A percentile compares a stretch with the other conserved stretches of the same genome.
These are phyloP conservation scores for Karstenula rhodostoma DNA, from an alignment of 2,329 filamentous ascomycete genomes.

Conservation along the genomic window DNA sequence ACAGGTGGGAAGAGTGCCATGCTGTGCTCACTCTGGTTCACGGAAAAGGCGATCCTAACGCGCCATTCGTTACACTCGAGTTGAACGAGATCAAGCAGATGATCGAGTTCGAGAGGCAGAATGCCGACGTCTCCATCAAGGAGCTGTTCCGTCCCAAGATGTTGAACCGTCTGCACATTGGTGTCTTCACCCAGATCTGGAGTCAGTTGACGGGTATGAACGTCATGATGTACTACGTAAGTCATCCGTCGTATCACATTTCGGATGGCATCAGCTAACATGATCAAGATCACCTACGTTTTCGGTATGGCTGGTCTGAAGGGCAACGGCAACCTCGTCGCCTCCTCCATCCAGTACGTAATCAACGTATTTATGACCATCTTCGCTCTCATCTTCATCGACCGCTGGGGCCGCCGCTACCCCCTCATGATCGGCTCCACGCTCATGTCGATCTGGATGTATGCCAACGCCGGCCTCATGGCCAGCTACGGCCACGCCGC, in stretches of 20 bases:
- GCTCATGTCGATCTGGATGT: constrained; percentile 70
- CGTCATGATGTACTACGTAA: constrained; percentile 63
- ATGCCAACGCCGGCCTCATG: constrained; percentile 69
- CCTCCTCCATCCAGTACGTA: constrained; percentile 76
- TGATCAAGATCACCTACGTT: constrained; percentile 60
- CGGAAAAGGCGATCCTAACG: constrained; percentile 67
- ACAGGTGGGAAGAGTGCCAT: constrained; percentile 55
- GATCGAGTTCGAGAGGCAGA: constrained; percentile 75
- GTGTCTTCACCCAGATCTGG: constrained; percentile 78
- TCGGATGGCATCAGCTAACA: constrained; percentile 39
- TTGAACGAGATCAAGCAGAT: constrained; percentile 76
- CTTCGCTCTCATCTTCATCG: constrained; percentile 77
- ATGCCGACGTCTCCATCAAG: constrained; percentile 73
- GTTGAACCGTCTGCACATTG: constrained; percentile 76
- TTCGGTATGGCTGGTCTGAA: constrained; percentile 76
- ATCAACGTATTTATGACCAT: constrained; percentile 84
- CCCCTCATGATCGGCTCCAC: constrained; percentile 71
- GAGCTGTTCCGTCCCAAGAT: constrained; percentile 78
- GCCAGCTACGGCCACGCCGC: constrained; percentile 63
- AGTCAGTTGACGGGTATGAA: constrained; percentile 81
- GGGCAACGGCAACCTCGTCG: constrained; percentile 66
- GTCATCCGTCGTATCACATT: constrained; percentile 57
- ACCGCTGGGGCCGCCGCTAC: constrained; percentile 76
- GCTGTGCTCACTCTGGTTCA: constrained; percentile 54
- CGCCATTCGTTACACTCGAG: constrained; percentile 72